Evolutionary conservation across 2,329 filamentous ascomycete genomes (phyloP), one percentile per base, ranked within the genome.

Genomic region (Coleophoma crateriformis): DNA sequence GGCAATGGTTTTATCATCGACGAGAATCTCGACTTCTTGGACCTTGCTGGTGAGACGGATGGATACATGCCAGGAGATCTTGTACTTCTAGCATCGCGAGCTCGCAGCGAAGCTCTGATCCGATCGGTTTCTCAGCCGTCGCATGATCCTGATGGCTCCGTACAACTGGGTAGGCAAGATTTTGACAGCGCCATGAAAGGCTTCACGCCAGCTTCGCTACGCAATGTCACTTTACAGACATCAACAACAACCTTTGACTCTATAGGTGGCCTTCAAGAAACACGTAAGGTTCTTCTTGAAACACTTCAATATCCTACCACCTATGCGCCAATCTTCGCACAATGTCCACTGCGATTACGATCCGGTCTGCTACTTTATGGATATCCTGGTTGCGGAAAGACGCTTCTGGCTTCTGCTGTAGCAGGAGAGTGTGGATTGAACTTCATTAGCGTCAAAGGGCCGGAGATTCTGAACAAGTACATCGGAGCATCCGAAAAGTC

Each of bases 401-500:
- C 94, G 0, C 78, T 99, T 8, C 81, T 99, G 10, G 94, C 95
- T 17, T 95, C 89, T 50, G 94, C 94, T 0, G 92, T 99, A n/a
- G 94, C 95, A 12, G 92, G 92, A 49, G 94, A 99, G 71, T 97
- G 92, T 63, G 92, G 92, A 0, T 82, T 99, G 53, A 99, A 99
- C 68, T 99, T 99, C 69, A 99, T 99, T 68, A 91, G 86, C 38
- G 94, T 99, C 63, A 99, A 99, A 71, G 94, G 94, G 0, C 94
- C 94, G 0, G 95, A 99, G 68, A 97, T 99, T 51, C 72, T 99
- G 48, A 99, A 99, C 76, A 99, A 99, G 71, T 99, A 99, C 67
- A 99, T 99, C 51, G 94, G 94, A 63, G 94, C 94, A 1, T 95
- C 88, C 27, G 94, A 99, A 64, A 99, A 99, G 75, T 90, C 85